Conservation (phyloP, 2,329 filamentous ascomycete species). For the Fonsecaea erecta region DNA sequence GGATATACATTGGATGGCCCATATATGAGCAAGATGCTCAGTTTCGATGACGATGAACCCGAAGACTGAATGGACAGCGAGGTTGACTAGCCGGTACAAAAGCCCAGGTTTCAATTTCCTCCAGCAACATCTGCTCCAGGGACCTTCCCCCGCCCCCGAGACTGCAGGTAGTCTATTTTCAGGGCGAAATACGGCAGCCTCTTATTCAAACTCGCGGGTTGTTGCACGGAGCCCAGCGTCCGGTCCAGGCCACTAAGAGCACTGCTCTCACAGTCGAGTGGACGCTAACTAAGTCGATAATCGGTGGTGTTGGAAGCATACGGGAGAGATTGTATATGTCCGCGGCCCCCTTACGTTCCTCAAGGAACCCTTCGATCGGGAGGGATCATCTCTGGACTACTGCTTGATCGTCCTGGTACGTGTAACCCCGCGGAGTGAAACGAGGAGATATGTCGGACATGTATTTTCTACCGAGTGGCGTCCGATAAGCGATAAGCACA, state of each 20-base stretch:
- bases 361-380: background rate
- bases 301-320: background rate
- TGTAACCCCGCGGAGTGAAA: background rate
- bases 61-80: constrained; percentile 32
- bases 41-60: constrained; percentile 46
- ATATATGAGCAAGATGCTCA: constrained; percentile 66
- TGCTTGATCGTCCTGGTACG: background rate
- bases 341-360: background rate
- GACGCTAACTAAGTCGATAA: background rate
- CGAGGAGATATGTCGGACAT: too few relatives aligned
- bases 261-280: background rate
- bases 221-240: background rate
- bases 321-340: background rate
- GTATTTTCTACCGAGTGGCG: constrained; percentile 12
- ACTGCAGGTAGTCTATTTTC: background rate
- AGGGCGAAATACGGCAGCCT: background rate
- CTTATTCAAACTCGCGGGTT: background rate
- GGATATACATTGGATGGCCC: constrained; percentile 94
- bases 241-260: background rate
- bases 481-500: constrained; percentile 32
- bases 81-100: background rate
- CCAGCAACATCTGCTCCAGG: background rate
- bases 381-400: background rate
- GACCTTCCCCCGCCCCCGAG: background rate
- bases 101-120: background rate